Evolutionary conservation across 495 filamentous ascomycete genomes (phyloP).

Genomic region (Podospora australis): DNA sequence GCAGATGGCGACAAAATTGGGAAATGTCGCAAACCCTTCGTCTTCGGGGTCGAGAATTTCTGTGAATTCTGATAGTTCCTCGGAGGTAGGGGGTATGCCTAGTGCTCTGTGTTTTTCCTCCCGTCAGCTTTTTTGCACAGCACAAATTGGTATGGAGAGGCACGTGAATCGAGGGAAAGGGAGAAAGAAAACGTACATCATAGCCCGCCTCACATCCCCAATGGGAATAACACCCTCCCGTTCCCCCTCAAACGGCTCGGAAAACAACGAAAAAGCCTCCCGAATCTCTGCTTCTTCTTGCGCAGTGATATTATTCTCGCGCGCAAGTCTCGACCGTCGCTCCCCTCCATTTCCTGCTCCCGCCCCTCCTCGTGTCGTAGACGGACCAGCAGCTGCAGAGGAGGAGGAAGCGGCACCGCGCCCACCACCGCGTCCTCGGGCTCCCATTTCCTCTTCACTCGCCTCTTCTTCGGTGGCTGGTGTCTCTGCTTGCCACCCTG

Average conservation of each 20-base stretch:
- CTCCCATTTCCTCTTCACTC: too few relatives aligned
- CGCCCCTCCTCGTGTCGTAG: too few relatives aligned
- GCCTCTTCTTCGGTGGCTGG: too few relatives aligned
- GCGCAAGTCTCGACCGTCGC: conserved; percentile 73
- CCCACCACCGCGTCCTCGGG: too few relatives aligned
- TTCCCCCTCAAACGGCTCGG: conserved; percentile 59
- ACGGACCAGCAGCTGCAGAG: too few relatives aligned
- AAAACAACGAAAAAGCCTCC: conserved; percentile 82
- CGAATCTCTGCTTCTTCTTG: conserved; percentile 83
- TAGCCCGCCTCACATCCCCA: conserved; percentile 72
- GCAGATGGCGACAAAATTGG: conserved; percentile 73
- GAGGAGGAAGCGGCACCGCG: too few relatives aligned
- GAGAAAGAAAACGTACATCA: conserved; percentile 59
- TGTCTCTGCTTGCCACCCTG: too few relatives aligned
- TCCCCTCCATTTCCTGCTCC: too few relatives aligned
- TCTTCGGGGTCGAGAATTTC: conserved; percentile 74
- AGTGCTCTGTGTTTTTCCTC: conserved; percentile 52
- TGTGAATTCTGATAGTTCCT: conserved; percentile 68
- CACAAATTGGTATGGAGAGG: too few relatives aligned
- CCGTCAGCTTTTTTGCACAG: too few relatives aligned
- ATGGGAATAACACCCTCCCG: conserved; percentile 67
- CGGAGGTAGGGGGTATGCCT: conserved; percentile 56
- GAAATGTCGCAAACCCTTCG: conserved; percentile 68
- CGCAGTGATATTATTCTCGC: conserved; percentile 75
- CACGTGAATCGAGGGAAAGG: too few relatives aligned